phyloP scores from a whole-genome alignment of 306 rosid species.

The Arachis stenosperma region DNA sequence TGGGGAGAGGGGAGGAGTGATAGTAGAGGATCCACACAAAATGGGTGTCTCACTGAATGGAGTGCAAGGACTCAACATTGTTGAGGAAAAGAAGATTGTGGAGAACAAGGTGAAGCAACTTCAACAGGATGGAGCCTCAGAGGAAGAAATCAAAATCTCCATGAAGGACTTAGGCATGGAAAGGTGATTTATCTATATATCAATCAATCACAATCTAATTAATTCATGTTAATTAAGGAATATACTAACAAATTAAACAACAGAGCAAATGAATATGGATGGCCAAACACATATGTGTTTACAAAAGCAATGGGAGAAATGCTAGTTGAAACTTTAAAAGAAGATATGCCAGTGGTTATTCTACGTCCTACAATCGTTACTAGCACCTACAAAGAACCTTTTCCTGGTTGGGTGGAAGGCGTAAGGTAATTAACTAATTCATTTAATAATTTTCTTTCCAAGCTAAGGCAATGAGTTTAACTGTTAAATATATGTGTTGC shows the following conservation, averaged over 20 bases:
- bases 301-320: slow-evolving; percentile 96
- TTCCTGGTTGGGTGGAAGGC: slow-evolving; percentile 91
- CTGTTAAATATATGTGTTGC: not conserved
- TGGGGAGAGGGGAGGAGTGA: slow-evolving; percentile 67
- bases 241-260: not conserved
- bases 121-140: slow-evolving; percentile 44
- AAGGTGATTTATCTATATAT: slow-evolving; percentile 42
- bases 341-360: slow-evolving; percentile 46
- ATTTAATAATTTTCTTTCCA: slow-evolving; percentile 6
- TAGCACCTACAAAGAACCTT: slow-evolving; percentile 80
- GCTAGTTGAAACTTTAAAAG: slow-evolving; percentile 53
- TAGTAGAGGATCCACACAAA: slow-evolving; percentile 55
- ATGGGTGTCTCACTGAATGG: slow-evolving; percentile 74
- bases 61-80: slow-evolving; percentile 55
- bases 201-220: too few species aligned
- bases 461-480: not conserved
- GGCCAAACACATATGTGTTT: slow-evolving; percentile 83
- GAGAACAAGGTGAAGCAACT: slow-evolving; percentile 51
- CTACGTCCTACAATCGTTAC: slow-evolving; percentile 73
- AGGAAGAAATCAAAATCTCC: slow-evolving; percentile 46
- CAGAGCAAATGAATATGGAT: slow-evolving; percentile 66
- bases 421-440: slow-evolving; percentile 50
- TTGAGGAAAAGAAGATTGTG: slow-evolving; percentile 46
- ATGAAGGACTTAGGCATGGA: slow-evolving; percentile 72
- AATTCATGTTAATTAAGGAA: not conserved